Evolutionary conservation across 768 basidiomycete species (phyloP), one percentile per base, ranked within the genome.

Genomic region (Leccinum broughii): DNA sequence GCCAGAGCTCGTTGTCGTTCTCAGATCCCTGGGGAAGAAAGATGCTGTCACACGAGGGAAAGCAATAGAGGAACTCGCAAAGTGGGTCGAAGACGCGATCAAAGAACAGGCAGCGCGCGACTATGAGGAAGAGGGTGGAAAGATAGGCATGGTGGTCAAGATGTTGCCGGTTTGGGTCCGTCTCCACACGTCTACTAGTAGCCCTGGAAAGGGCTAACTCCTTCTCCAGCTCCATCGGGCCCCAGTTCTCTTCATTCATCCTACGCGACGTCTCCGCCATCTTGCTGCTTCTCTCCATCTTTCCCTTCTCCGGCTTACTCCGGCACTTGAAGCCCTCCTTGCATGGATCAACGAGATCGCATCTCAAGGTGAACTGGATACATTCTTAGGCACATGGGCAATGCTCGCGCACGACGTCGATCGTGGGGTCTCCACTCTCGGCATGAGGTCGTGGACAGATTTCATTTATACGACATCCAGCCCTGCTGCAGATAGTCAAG

Each of bases 141-240:
- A 64, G 58, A 24, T 53, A 22, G 62, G 48, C 13, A 68, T 75
- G 17, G 64, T 83, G 64, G 79, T 83, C 24, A 79, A 86, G 57
- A 89, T 88, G 79, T 66, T 95, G 34, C 93, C 93, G 4, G 93
- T 96, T 58, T 98, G 95, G 95, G 95, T 96, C 71, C 67, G 92
- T 65, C 35, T 54, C 49, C 4, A 34, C 7, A 46, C 55, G n/a
- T 44, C n/a, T 51, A 13, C 30, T 53, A 56, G 26, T 44, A 46
- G 55, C 61, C 20, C 49, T 58, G 37, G 53, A 11, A 24, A 44
- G 51, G 41, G 35, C 51, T 65, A 48, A 70, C 22, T 24, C 53
- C 32, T 10, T 39, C 51, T 56, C 50, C 60, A 96, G 95, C 76
- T 93, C 35, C 92, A 97, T 73, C 93, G 96, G 73, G 76, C 90